A percentile compares a stretch with the other conserved stretches of the same genome.
phyloP scores from a whole-genome alignment of 306 rosid genomes.

The Cajanus cajan region DNA sequence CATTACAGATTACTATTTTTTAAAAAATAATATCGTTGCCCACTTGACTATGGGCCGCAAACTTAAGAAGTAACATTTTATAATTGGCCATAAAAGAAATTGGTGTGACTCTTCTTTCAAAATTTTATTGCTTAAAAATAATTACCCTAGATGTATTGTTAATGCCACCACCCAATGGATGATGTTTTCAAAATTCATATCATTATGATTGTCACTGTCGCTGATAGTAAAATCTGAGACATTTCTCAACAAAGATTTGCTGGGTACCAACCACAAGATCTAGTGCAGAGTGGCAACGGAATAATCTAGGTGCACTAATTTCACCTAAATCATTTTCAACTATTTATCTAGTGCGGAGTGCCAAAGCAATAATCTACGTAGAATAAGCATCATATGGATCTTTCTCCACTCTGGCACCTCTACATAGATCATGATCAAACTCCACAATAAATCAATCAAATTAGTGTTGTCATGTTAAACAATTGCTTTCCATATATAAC shows the following conservation, averaged over 20 bases:
- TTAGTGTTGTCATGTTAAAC: neutral
- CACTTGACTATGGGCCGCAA: neutral
- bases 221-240: neutral
- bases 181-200: slow-evolving; percentile 19
- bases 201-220: neutral
- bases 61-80: neutral
- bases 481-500: neutral
- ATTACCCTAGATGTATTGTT: neutral
- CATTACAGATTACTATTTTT: neutral
- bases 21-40: too few relatives aligned
- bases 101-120: neutral
- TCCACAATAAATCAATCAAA: neutral
- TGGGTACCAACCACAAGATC: neutral
- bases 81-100: neutral
- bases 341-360: slow-evolving; percentile 1
- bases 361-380: neutral
- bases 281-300: slow-evolving; percentile 3
- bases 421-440: neutral
- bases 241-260: slow-evolving; percentile 27
- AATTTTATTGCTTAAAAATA: neutral
- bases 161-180: neutral
- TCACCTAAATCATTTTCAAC: neutral
- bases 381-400: neutral
- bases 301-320: neutral
- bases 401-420: neutral